phyloP scores from a whole-genome alignment of 768 basidiomycete genomes.

The Ephemerocybe angulata region DNA sequence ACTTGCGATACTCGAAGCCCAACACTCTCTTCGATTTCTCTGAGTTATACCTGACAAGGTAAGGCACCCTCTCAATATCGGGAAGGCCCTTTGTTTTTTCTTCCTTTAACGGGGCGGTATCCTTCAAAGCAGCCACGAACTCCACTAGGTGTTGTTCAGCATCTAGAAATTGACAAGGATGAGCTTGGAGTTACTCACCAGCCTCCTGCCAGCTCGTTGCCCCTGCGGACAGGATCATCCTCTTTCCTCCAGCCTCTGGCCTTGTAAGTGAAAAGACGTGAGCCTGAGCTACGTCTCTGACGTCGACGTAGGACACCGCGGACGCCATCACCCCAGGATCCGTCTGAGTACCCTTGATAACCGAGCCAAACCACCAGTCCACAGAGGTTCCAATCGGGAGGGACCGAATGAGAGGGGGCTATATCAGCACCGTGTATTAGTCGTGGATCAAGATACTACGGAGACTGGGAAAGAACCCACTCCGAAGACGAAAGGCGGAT shows the following conservation, averaged over 20 bases:
- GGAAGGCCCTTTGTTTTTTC: too few species aligned
- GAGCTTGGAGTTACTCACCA: too few species aligned
- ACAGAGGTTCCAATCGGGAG: neutral
- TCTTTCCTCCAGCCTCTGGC: neutral
- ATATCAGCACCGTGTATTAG: neutral
- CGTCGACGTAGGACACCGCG: too few species aligned
- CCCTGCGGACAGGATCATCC: neutral
- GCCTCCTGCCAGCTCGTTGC: too few species aligned
- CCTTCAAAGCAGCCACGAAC: too few species aligned
- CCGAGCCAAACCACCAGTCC: conserved; percentile 18
- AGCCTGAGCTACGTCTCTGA: neutral
- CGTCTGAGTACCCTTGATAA: conserved; percentile 40
- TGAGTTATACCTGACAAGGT: too few species aligned
- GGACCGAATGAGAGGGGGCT: conserved; percentile 8
- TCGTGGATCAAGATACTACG: neutral
- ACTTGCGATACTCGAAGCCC: neutral
- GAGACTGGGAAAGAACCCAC: conserved; percentile 13
- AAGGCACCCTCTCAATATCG: too few species aligned
- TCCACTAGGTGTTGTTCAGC: too few species aligned
- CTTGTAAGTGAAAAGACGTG: neutral
- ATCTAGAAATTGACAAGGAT: too few species aligned
- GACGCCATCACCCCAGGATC: conserved; percentile 49
- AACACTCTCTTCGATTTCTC: too few species aligned
- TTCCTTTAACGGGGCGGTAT: too few species aligned
- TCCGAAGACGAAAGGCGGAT: conserved; percentile 48